Evolutionary conservation across 2,329 filamentous ascomycete genomes (phyloP), one percentile per base, ranked within the genome.

Genomic region (Monilinia fructigena): DNA sequence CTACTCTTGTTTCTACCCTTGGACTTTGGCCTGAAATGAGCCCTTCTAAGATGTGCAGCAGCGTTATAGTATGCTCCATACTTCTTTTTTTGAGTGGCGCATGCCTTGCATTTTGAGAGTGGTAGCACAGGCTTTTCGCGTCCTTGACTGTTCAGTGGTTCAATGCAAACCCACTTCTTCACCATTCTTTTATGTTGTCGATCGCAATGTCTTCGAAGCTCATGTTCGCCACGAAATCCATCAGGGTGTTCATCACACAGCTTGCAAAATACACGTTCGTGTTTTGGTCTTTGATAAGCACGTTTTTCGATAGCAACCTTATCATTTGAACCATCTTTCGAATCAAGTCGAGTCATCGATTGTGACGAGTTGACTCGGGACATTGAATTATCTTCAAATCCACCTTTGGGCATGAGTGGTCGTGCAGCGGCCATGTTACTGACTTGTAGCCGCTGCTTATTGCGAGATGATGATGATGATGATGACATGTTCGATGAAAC

Each of bases 31-130:
- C 90, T 91, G 82, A 97, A 98, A 76, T 98, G 94, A 0, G 90
- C 89, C 60, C 94, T 88, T 53, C 93, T 86, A 11, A 98, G 83
- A 76, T 98, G 94, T 0, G 93, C 94, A 0, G 93, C 93, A 0
- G 93, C 94, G 74, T 98, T 98, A 79, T 98, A 97, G 79, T 97
- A 95, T 20, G 91, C 91, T 4, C 90, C 90, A 73, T 98, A 98
- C 67, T 86, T 84, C 81, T 97, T 97, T 81, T 97, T 97, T 65
- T 84, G 80, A 55, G 84, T 83, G 59, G 83, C 84, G 77, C 94
- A 98, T 58, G 90, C 86, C 78, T 96, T 96, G 85, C 74, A 75
- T 66, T 68, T 68, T 11, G 70, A 67, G 45, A 98, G 84, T 52
- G 93, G 88, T 63, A 78, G 84, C 79, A 84, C 83, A 77, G 79